A percentile compares a stretch with the other conserved stretches of the same genome.
Evolutionary conservation across 345 rosid species (phyloP).

Genomic region (Aquilaria malaccensis): DNA sequence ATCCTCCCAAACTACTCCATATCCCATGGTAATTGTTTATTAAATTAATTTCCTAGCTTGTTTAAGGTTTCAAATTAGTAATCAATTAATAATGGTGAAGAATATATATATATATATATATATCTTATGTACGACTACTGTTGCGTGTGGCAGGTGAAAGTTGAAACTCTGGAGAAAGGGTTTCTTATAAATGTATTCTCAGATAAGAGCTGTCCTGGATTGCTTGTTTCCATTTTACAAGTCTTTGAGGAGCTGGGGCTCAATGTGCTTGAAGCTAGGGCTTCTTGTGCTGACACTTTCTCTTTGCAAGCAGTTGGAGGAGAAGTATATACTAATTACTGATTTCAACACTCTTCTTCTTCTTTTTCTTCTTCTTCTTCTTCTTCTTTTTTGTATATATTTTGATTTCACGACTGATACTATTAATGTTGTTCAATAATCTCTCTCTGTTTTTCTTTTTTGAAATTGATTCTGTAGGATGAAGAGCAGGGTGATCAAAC

Average conservation of each 20-base stretch:
- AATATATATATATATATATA: background rate
- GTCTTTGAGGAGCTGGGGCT: constrained; percentile 80
- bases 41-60: too few relatives aligned
- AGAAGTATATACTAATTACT: constrained; percentile 34
- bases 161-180: constrained; percentile 79
- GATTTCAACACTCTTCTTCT: background rate
- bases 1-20: too few relatives aligned
- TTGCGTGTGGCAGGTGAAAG: constrained; percentile 46
- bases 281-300: constrained; percentile 75
- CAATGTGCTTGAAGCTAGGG: constrained; percentile 85
- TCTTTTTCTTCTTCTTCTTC: background rate
- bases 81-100: too few relatives aligned
- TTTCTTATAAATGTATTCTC: constrained; percentile 56
- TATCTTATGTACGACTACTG: background rate
- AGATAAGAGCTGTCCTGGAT: constrained; percentile 59
- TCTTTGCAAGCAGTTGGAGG: constrained; percentile 66
- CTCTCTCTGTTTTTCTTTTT: background rate
- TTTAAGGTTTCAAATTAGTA: too few relatives aligned
- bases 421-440: background rate
- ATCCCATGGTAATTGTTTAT: too few relatives aligned
- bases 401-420: background rate
- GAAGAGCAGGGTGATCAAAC: constrained; percentile 41
- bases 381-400: background rate
- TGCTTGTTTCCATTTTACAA: constrained; percentile 75
- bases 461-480: constrained; percentile 31